A percentile compares a stretch with the other conserved stretches of the same genome.
Evolutionary conservation across 441 rosid species (phyloP).

Genomic region (Biscutella laevigata): DNA sequence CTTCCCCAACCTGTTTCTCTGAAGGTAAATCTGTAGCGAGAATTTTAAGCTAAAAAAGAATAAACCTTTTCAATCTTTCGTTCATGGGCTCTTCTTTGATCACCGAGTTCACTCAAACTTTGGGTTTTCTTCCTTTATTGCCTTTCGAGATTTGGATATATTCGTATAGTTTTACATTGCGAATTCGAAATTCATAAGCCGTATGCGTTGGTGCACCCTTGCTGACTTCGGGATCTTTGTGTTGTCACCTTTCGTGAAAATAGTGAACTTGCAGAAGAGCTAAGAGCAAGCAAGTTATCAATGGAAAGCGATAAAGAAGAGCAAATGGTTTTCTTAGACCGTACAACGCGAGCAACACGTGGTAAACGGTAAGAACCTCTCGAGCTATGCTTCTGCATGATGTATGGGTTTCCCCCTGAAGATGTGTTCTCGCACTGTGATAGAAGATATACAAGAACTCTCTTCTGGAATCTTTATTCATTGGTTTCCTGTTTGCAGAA

Average conservation of each 20-base stretch:
- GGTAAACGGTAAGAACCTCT: conserved; percentile 57
- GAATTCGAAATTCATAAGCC: background rate
- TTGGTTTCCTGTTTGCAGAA: conserved; percentile 34
- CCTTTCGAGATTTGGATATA: background rate
- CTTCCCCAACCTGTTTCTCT: background rate
- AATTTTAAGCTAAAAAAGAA: background rate
- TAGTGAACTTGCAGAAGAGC: conserved; percentile 7
- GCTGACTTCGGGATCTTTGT: background rate
- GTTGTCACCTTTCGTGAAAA: conserved; percentile 8
- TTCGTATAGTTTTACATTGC: background rate
- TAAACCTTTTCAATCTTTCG: background rate
- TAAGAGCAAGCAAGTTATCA: background rate
- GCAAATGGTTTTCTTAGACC: conserved; percentile 53
- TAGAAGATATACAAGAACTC: background rate
- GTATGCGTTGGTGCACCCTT: background rate
- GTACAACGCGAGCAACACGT: conserved; percentile 59
- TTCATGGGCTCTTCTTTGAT: conserved; percentile 7
- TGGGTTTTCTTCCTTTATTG: background rate
- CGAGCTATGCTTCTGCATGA: background rate
- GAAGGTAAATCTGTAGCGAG: background rate
- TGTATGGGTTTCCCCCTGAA: background rate
- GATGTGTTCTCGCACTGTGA: background rate
- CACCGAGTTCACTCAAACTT: background rate
- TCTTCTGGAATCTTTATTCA: background rate
- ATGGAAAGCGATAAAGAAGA: conserved; percentile 64